Percentiles rank a stretch among this genome's conserved stretches.
Conservation (phyloP, 208 protist species). For the Acanthamoeba sp. region DNA sequence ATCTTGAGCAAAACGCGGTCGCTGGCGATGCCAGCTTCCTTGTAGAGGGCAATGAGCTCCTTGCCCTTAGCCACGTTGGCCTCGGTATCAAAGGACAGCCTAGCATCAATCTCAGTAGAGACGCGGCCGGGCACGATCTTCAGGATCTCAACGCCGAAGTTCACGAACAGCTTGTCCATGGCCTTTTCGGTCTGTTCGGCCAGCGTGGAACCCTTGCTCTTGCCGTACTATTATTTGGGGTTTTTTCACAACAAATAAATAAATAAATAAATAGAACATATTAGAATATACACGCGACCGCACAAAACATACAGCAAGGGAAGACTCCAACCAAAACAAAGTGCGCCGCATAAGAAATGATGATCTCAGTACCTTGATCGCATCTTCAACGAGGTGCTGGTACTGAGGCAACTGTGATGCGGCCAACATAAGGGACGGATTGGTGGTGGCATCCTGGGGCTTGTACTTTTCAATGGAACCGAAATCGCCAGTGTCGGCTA, state of each 20-base stretch:
- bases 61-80: conserved; percentile 95
- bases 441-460: conserved; percentile 98
- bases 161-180: conserved; percentile 95
- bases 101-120: conserved; percentile 97
- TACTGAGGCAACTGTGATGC: conserved; percentile 95
- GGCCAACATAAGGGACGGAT: conserved; percentile 96
- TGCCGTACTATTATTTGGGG: conserved; percentile 80
- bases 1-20: conserved; percentile 97
- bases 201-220: conserved; percentile 81
- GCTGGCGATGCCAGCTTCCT: conserved; percentile 93
- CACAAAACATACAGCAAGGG: neutral
- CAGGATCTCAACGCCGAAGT: conserved; percentile 97
- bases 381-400: conserved; percentile 88
- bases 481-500: conserved; percentile 98
- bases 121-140: conserved; percentile 97
- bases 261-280: no score
- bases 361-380: conserved; percentile 88
- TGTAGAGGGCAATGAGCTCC: conserved; percentile 96
- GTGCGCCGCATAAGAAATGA: neutral
- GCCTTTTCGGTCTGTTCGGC: conserved; percentile 77
- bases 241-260: no score
- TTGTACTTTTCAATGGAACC: conserved; percentile 94
- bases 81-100: conserved; percentile 96
- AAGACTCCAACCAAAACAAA: no score
- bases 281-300: no score